phyloP scores from a whole-genome alignment of 2,329 filamentous ascomycete species.

The Botrytis fragariae region DNA sequence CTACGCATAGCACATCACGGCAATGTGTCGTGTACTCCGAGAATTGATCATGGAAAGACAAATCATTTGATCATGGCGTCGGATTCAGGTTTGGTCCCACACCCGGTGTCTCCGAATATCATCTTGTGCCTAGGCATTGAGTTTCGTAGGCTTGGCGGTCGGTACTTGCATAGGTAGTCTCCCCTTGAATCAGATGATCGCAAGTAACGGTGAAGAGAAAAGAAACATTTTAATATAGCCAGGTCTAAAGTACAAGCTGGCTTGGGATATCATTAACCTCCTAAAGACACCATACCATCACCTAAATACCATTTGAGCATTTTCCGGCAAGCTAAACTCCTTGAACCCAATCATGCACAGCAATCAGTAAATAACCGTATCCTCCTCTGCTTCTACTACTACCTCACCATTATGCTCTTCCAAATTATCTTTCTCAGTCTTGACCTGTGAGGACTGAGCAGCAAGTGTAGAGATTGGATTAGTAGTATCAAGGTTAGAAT shows the following conservation, averaged over 20 bases:
- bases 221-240: slow-evolving; percentile 13
- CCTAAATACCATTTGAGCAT: slow-evolving; percentile 4
- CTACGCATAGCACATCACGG: background rate
- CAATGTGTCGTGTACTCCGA: background rate
- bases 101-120: background rate
- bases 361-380: slow-evolving; percentile 81
- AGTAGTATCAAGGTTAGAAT: slow-evolving; percentile 41
- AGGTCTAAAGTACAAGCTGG: slow-evolving; percentile 18
- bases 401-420: slow-evolving; percentile 74
- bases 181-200: slow-evolving; percentile 32
- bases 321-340: background rate
- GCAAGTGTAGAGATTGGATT: slow-evolving; percentile 37
- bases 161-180: slow-evolving; percentile 34
- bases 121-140: background rate
- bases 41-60: background rate
- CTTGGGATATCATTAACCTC: slow-evolving; percentile 19
- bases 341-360: background rate
- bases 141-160: background rate
- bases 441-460: slow-evolving; percentile 31
- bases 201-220: background rate
- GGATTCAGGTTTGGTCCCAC: background rate
- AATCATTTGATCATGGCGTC: background rate
- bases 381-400: slow-evolving; percentile 80
- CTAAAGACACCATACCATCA: background rate
- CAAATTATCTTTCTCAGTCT: slow-evolving; percentile 45